Conservation (phyloP, 176 grass and related monocot species). For the Paspalum notatum region DNA sequence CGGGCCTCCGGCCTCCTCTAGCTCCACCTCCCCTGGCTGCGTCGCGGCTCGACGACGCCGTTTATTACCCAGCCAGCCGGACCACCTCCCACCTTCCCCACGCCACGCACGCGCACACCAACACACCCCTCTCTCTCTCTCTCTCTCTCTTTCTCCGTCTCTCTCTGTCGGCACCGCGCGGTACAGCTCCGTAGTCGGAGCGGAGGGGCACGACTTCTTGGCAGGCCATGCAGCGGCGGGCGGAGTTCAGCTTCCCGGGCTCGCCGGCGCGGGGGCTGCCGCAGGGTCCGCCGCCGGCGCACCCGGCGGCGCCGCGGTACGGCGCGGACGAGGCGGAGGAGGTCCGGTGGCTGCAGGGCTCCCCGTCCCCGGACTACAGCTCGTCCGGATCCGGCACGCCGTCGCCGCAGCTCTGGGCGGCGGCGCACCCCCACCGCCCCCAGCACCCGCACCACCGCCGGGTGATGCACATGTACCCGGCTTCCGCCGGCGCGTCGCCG, state of each 20-base stretch:
- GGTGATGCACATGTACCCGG: slow-evolving; percentile 34
- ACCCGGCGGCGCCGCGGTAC: neutral
- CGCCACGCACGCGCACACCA: neutral
- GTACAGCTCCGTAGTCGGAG: too few relatives aligned
- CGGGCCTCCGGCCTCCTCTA: too few relatives aligned
- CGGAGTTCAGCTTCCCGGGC: slow-evolving; percentile 51
- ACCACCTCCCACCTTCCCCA: neutral
- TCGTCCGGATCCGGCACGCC: slow-evolving; percentile 28
- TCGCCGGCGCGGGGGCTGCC: neutral
- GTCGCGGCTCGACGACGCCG: neutral
- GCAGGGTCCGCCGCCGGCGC: neutral
- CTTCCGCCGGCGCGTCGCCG: slow-evolving; percentile 4
- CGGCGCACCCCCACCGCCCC: neutral
- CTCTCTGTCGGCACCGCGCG: too few relatives aligned
- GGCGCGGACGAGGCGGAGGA: slow-evolving; percentile 32
- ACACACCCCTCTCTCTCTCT: neutral
- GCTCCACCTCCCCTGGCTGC: neutral
- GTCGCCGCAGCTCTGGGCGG: slow-evolving; percentile 53
- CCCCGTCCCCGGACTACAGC: neutral
- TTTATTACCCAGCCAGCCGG: slow-evolving; percentile 20
- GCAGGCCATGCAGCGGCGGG: slow-evolving; percentile 20
- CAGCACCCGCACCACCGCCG: neutral
- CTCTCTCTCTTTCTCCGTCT: neutral
- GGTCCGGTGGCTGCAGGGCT: slow-evolving; percentile 46
- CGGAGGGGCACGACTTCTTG: neutral